Percentiles rank a stretch among this genome's conserved stretches.
These are phyloP conservation scores for Chaetomium cochliodes DNA, from an alignment of 495 filamentous ascomycete species.

Conservation along the genomic window DNA sequence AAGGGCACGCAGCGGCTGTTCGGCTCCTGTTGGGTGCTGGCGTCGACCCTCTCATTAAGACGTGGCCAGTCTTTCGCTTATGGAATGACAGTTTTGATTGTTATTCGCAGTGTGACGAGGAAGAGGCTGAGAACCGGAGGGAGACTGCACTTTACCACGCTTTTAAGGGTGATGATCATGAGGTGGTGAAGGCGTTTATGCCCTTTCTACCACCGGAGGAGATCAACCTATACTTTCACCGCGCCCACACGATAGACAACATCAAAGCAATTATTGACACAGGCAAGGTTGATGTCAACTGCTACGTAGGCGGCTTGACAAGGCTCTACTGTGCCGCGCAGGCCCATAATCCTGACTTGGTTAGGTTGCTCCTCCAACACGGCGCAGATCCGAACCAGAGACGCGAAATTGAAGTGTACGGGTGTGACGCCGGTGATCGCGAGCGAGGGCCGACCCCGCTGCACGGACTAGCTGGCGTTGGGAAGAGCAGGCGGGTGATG, in stretches of 20 bases:
- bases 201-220: conserved; percentile 9
- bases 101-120: conserved; percentile 4
- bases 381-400: conserved; percentile 16
- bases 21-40: conserved; percentile 31
- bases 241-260: background rate
- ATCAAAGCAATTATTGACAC: conserved; percentile 8
- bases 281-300: conserved; percentile 8
- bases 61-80: conserved; percentile 6
- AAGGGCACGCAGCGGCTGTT: conserved; percentile 20
- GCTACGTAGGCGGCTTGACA: background rate
- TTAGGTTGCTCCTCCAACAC: conserved; percentile 27
- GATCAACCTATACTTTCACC: conserved; percentile 13
- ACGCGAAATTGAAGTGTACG: background rate
- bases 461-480: conserved; percentile 1
- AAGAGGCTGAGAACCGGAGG: conserved; percentile 11
- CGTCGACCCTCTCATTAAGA: conserved; percentile 33
- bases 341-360: conserved; percentile 11
- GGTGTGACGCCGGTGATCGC: background rate
- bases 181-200: conserved; percentile 11
- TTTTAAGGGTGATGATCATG: background rate
- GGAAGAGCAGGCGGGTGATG: too few species aligned
- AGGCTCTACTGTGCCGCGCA: background rate
- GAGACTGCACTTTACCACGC: conserved; percentile 21
- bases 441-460: conserved; percentile 7
- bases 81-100: background rate